Evolutionary conservation across 305 asterid species (phyloP).

Genomic region (Fraxinus nigra): DNA sequence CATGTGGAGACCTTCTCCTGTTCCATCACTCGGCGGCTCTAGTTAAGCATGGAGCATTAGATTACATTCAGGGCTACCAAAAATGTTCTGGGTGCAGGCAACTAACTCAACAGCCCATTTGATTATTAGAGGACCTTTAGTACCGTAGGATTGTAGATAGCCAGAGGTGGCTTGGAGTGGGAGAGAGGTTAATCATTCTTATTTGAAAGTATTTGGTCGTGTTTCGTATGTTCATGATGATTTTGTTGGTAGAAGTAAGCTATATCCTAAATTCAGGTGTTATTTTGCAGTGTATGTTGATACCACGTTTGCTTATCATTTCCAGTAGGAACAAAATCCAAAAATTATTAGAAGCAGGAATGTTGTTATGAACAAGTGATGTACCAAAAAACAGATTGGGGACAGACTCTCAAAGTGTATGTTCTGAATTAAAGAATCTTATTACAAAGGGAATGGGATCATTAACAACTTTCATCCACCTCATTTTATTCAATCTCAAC

Average conservation of each 20-base stretch:
- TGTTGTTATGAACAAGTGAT: background rate
- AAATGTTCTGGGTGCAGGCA: background rate
- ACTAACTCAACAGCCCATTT: background rate
- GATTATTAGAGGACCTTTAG: background rate
- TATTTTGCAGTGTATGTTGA: background rate
- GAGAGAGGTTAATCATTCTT: background rate
- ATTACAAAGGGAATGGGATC: slow-evolving; percentile 12
- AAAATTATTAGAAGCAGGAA: background rate
- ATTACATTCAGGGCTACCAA: background rate
- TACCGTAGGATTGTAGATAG: background rate
- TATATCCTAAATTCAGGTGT: background rate
- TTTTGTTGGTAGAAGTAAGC: background rate
- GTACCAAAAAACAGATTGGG: background rate
- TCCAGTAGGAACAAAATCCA: background rate
- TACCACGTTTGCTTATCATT: background rate
- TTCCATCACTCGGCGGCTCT: background rate
- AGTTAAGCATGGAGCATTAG: background rate
- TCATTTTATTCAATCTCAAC: background rate
- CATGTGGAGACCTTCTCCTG: background rate
- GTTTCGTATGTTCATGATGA: background rate
- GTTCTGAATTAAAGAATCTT: background rate
- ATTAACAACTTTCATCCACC: slow-evolving; percentile 7
- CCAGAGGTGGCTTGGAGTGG: background rate
- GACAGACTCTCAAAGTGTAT: background rate
- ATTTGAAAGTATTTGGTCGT: background rate